Evolutionary conservation across 2,329 filamentous ascomycete species (phyloP).

Genomic region (Cercospora berteroae): DNA sequence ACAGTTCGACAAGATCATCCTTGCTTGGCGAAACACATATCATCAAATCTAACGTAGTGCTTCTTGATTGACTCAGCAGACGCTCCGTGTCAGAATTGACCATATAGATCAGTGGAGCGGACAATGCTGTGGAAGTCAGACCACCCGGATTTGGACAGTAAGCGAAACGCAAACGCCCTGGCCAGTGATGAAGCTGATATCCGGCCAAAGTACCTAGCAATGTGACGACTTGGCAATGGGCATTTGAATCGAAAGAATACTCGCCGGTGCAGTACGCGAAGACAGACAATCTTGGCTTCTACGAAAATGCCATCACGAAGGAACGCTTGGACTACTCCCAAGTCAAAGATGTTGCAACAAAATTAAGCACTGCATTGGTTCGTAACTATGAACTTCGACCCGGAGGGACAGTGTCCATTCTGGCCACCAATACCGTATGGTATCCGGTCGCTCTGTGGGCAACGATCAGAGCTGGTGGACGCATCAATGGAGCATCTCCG

Average conservation of each 20-base stretch:
- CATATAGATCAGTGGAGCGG: not conserved
- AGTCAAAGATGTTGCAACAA: constrained; percentile 56
- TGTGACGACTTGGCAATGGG: constrained; percentile 59
- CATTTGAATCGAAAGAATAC: constrained; percentile 54
- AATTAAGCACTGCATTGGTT: constrained; percentile 59
- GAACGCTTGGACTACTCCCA: constrained; percentile 56
- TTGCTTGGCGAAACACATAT: not conserved
- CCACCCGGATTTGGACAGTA: constrained; percentile 46
- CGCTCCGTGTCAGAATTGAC: not conserved
- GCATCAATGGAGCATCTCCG: constrained; percentile 61
- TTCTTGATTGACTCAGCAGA: too few relatives aligned
- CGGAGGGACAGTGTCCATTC: constrained; percentile 58
- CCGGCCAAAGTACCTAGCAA: constrained; percentile 50
- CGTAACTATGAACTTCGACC: constrained; percentile 52
- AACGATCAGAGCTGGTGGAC: constrained; percentile 51
- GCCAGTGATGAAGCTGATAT: not conserved
- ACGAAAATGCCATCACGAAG: constrained; percentile 58
- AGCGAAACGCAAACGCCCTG: not conserved
- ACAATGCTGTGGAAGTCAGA: constrained; percentile 37
- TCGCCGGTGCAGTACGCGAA: constrained; percentile 46
- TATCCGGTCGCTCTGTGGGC: constrained; percentile 63
- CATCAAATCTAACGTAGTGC: not conserved
- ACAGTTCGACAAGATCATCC: not conserved
- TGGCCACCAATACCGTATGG: constrained; percentile 64
- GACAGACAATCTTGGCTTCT: constrained; percentile 44